These are phyloP conservation scores for Phytophthora foliorum DNA, from an alignment of 352 stramenopile species.

Conservation along the genomic window DNA sequence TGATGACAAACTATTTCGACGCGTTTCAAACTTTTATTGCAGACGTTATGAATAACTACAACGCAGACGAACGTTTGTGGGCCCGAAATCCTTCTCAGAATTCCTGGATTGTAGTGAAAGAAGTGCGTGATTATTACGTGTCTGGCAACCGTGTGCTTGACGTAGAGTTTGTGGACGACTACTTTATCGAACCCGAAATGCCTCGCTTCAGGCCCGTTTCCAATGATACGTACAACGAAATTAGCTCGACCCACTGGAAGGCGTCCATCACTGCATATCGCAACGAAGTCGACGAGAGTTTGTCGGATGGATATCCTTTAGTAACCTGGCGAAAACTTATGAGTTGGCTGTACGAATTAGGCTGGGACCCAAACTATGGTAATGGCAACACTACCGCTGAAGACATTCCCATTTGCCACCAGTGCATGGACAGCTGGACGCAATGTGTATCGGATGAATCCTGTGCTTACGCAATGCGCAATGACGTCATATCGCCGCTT, in stretches of 20 bases:
- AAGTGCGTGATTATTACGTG: neutral
- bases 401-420: slow-evolving; percentile 20
- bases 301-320: slow-evolving; percentile 7
- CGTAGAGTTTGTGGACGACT: slow-evolving; percentile 15
- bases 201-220: slow-evolving; percentile 23
- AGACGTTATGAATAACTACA: slow-evolving; percentile 1
- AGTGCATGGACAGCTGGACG: slow-evolving; percentile 16
- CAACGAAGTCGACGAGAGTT: slow-evolving; percentile 1
- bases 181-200: slow-evolving; percentile 28
- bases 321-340: slow-evolving; percentile 18
- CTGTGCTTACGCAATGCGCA: slow-evolving; percentile 18
- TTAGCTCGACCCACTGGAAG: slow-evolving; percentile 23
- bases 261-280: slow-evolving; percentile 11
- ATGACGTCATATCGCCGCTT: slow-evolving; percentile 3
- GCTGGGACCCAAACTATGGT: neutral
- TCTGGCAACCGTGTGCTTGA: neutral
- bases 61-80: slow-evolving; percentile 14
- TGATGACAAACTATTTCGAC: neutral
- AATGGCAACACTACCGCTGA: neutral
- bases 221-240: slow-evolving; percentile 19
- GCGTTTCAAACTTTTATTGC: neutral
- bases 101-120: slow-evolving; percentile 10
- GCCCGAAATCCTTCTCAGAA: slow-evolving; percentile 1
- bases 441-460: slow-evolving; percentile 5
- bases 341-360: slow-evolving; percentile 20